Percentiles rank a stretch among this genome's conserved stretches.
Evolutionary conservation across 805 yeast species (phyloP).

Genomic region (Tetrapisispora nanseiensis): DNA sequence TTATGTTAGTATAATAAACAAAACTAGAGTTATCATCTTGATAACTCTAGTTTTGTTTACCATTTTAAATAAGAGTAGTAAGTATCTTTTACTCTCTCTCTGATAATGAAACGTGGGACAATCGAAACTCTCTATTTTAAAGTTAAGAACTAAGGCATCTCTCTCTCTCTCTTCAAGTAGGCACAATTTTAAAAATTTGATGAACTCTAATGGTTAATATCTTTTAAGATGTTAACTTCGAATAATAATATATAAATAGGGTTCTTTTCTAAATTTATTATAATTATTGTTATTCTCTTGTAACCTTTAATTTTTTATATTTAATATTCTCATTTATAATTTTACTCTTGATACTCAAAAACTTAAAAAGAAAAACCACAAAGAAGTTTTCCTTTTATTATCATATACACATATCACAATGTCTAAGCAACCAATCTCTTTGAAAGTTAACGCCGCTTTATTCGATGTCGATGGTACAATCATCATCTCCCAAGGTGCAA

Average conservation of each 20-base stretch:
- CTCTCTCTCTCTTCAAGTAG: neutral
- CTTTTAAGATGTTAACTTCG: too few relatives aligned
- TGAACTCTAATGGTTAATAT: neutral
- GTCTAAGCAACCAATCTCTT: slow-evolving; percentile 26
- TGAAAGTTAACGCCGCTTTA: slow-evolving; percentile 40
- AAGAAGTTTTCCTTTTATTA: neutral
- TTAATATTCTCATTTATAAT: neutral
- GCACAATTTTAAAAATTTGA: too few relatives aligned
- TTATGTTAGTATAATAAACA: too few relatives aligned
- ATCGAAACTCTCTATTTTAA: too few relatives aligned
- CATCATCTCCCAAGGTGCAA: slow-evolving; percentile 73
- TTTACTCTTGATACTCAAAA: too few relatives aligned
- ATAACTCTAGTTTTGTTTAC: too few relatives aligned
- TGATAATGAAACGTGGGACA: too few relatives aligned
- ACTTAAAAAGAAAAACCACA: neutral
- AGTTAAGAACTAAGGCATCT: too few relatives aligned
- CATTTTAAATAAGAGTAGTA: too few relatives aligned
- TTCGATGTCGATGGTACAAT: slow-evolving; percentile 86
- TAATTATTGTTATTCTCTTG: neutral
- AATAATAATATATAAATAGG: neutral
- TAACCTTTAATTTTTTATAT: neutral
- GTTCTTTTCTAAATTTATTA: neutral
- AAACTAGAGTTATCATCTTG: too few relatives aligned
- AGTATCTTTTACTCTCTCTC: too few relatives aligned
- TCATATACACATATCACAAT: too few relatives aligned